Evolutionary conservation across 2,329 filamentous ascomycete genomes (phyloP).

Genomic region (Sordariomycetes sp.): DNA sequence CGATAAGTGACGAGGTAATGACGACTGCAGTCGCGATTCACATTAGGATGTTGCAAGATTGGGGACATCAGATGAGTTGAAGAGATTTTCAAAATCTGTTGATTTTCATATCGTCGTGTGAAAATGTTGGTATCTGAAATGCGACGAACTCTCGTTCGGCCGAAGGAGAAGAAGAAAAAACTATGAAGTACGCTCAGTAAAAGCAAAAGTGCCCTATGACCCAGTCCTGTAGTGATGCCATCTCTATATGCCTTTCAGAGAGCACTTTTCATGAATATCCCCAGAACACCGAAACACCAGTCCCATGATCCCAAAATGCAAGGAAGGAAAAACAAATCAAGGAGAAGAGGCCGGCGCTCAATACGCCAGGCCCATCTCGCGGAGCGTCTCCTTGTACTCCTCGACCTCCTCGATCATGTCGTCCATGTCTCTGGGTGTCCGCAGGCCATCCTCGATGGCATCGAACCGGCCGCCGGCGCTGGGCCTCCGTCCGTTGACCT

Average conservation of each 20-base stretch:
- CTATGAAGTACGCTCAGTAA: not conserved
- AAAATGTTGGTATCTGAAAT: not conserved
- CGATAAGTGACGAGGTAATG: too few species aligned
- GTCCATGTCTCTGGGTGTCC: constrained; percentile 55
- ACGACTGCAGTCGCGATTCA: too few species aligned
- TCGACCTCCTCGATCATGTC: constrained; percentile 76
- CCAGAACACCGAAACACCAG: not conserved
- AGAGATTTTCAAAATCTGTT: not conserved
- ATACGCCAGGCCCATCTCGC: constrained; percentile 22
- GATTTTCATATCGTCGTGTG: not conserved
- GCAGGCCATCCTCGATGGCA: constrained; percentile 58
- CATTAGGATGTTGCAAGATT: not conserved
- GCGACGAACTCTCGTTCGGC: not conserved
- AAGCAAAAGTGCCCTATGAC: not conserved
- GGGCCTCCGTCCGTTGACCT: constrained; percentile 23
- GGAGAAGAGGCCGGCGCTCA: not conserved
- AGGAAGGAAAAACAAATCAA: not conserved
- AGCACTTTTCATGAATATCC: not conserved
- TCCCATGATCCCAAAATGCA: not conserved
- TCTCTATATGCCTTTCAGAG: not conserved
- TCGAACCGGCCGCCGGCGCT: constrained; percentile 49
- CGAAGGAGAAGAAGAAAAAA: not conserved
- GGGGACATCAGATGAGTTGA: not conserved
- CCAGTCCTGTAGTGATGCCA: not conserved
- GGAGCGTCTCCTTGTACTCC: constrained; percentile 45